Percentiles rank a stretch among this genome's conserved stretches.
phyloP scores from a whole-genome alignment of 768 basidiomycete species.

The Sarcomyxa edulis region DNA sequence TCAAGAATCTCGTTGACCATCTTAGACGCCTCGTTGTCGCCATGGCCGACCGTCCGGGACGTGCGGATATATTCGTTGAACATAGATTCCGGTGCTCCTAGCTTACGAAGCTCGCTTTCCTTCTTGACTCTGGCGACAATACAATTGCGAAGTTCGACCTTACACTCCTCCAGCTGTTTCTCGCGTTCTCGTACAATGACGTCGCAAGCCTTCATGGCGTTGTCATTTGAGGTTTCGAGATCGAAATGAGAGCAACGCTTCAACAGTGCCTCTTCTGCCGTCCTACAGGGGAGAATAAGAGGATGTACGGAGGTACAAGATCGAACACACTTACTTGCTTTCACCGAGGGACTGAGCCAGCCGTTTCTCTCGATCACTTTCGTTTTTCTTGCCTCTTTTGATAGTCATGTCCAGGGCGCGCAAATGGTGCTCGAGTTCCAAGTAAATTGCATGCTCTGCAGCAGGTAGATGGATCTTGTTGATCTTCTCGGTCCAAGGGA shows the following conservation, averaged over 20 bases:
- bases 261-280: constrained; percentile 88
- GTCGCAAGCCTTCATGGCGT: constrained; percentile 91
- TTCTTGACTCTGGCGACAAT: constrained; percentile 61
- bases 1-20: constrained; percentile 55
- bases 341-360: constrained; percentile 83
- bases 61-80: constrained; percentile 76
- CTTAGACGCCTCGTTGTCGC: constrained; percentile 72
- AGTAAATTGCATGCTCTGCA: constrained; percentile 90
- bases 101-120: constrained; percentile 62
- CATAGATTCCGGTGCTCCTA: constrained; percentile 60
- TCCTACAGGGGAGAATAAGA: constrained; percentile 35
- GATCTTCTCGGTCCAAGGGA: constrained; percentile 66
- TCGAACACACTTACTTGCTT: constrained; percentile 57
- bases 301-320: constrained; percentile 1
- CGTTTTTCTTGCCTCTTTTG: constrained; percentile 55
- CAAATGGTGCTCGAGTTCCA: constrained; percentile 91
- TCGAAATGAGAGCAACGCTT: constrained; percentile 97
- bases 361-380: constrained; percentile 87
- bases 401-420: constrained; percentile 87
- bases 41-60: constrained; percentile 63
- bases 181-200: constrained; percentile 82
- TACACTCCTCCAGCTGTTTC: constrained; percentile 76
- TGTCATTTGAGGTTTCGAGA: constrained; percentile 63
- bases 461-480: constrained; percentile 75
- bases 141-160: constrained; percentile 60